phyloP scores from a whole-genome alignment of 352 stramenopile species.

The Phytophthora sp. region DNA sequence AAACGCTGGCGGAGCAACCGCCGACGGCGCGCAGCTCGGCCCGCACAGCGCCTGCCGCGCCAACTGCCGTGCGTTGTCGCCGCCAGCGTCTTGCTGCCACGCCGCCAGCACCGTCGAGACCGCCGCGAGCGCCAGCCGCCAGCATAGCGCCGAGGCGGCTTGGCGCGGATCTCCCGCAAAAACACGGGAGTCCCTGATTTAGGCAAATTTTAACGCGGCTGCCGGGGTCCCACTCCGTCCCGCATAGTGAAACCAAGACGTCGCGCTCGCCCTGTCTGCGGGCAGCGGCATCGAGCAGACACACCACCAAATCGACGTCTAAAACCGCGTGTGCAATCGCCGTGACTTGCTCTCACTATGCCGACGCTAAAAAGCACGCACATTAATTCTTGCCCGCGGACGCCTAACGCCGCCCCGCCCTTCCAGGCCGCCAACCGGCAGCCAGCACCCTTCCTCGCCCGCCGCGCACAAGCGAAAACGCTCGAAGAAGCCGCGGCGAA shows the following conservation, averaged over 20 bases:
- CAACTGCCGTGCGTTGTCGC: too few species aligned
- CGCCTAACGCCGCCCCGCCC: background rate
- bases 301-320: background rate
- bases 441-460: constrained; percentile 28
- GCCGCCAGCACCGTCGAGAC: too few species aligned
- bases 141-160: too few species aligned
- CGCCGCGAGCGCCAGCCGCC: too few species aligned
- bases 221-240: constrained; percentile 21
- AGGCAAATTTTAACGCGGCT: constrained; percentile 29
- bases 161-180: too few species aligned
- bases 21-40: background rate
- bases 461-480: constrained; percentile 41
- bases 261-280: constrained; percentile 17
- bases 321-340: too few species aligned
- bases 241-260: constrained; percentile 25
- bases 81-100: too few species aligned
- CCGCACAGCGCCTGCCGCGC: too few species aligned
- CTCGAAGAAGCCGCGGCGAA: constrained; percentile 43
- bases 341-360: background rate
- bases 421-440: background rate
- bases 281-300: constrained; percentile 10
- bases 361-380: background rate
- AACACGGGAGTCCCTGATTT: too few species aligned
- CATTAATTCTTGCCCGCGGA: background rate
- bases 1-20: background rate